Evolutionary conservation across 768 basidiomycete genomes (phyloP).

Genomic region (Amanita rubescens): DNA sequence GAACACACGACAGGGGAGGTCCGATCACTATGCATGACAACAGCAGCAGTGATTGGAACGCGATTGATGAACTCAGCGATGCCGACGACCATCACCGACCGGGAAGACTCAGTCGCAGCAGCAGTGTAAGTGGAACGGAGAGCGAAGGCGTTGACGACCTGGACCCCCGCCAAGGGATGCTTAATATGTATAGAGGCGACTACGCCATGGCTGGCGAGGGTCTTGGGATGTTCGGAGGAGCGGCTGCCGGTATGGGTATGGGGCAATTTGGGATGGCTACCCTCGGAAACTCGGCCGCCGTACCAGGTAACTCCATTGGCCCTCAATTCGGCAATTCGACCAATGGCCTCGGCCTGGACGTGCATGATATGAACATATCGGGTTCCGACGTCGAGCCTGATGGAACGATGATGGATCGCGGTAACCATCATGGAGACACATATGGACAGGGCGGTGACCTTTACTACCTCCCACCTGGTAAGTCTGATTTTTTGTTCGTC

Average conservation of each 20-base stretch:
- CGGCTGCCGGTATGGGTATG: slow-evolving; percentile 8
- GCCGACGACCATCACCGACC: not conserved
- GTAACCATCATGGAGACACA: not conserved
- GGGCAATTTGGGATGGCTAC: slow-evolving; percentile 1
- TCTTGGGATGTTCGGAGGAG: slow-evolving; percentile 12
- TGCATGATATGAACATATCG: slow-evolving; percentile 25
- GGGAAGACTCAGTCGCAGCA: slow-evolving; percentile 6
- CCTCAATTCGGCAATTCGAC: not conserved
- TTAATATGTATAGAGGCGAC: slow-evolving; percentile 49
- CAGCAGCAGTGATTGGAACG: slow-evolving; percentile 3
- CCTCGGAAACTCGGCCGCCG: not conserved
- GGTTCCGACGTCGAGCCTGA: slow-evolving; percentile 51
- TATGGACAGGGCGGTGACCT: slow-evolving; percentile 1
- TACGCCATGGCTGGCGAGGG: slow-evolving; percentile 30
- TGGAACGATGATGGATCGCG: slow-evolving; percentile 32
- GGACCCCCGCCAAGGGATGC: slow-evolving; percentile 22
- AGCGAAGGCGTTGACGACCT: slow-evolving; percentile 6
- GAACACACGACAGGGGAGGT: slow-evolving; percentile 60
- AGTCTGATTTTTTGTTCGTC: slow-evolving; percentile 9
- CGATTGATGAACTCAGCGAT: slow-evolving; percentile 6
- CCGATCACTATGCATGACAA: slow-evolving; percentile 6
- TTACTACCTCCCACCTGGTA: slow-evolving; percentile 11
- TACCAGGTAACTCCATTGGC: not conserved
- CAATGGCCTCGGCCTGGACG: slow-evolving; percentile 2
- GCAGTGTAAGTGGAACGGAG: slow-evolving; percentile 8